Base-by-base conservation (phyloP, 2,329 filamentous ascomycete genomes). In the Fusarium sp. region DNA sequence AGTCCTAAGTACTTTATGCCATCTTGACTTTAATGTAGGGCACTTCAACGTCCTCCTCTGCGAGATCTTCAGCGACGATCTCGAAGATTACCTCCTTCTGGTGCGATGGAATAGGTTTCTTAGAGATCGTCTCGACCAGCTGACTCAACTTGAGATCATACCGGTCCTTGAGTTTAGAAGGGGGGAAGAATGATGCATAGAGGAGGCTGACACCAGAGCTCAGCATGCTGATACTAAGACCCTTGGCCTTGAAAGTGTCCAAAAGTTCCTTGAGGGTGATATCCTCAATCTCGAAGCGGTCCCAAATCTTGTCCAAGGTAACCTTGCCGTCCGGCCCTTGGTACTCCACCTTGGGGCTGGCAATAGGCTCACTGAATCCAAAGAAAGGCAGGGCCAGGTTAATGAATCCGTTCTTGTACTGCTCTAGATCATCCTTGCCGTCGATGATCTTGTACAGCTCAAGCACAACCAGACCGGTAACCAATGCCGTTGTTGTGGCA, bases 321-420 rank as follows among this genome's bases (percentile, higher is more conserved):
- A 97, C 92, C 72, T 91, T 91, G 75, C 91, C 92, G 40, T 92
- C 81, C 51, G 90, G 90, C 21, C 93, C 91, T 76, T 89, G 83
- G 82, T 98, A 99, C 74, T 88, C 92, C 68, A 95, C 92, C 86
- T 97, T 98, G 29, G 94, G 93, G 72, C 93, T 97, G 7, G 90
- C 90, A 73, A 99, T 96, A 4, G 96, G 96, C 81, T 99, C 96
- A 75, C 93, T 97, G 87, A 99, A 99, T 37, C 95, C 95, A 73
- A 99, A 97, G 87, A 99, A 98, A 1, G 96, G 96, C 67, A 99
- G 83, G 3, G 96, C 96, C 71, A 99, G 82, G 82, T 99, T 99
- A 81, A 98, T 86, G 80, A 99, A 99, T 17, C 96, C 96, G 77
- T 99, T 99, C 88, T 98, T 98, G 89, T 96, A 99, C 81, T 98